A percentile compares a stretch with the other conserved stretches of the same genome.
These are phyloP conservation scores for Globisporangium spinosum DNA, from an alignment of 352 stramenopile species.

Conservation along the genomic window DNA sequence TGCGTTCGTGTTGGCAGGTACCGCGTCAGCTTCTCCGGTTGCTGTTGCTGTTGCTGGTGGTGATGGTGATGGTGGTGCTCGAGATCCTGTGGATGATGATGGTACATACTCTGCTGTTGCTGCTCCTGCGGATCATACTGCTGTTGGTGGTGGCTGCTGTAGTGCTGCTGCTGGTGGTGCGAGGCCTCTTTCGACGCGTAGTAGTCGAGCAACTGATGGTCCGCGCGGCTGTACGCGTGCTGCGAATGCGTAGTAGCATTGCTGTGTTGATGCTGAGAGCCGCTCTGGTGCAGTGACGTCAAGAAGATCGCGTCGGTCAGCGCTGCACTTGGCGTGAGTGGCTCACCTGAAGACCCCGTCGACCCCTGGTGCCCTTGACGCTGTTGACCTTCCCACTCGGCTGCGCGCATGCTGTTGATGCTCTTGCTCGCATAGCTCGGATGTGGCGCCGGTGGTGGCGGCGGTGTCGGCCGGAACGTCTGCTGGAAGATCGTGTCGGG, in stretches of 20 bases:
- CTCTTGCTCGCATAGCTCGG: conserved; percentile 22
- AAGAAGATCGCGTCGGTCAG: conserved; percentile 45
- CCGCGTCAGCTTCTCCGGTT: conserved; percentile 32
- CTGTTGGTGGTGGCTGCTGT: neutral
- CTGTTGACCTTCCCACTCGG: conserved; percentile 5
- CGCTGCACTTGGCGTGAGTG: conserved; percentile 15
- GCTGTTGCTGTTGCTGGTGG: conserved; percentile 3
- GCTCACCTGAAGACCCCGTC: conserved; percentile 14
- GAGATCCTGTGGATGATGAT: neutral
- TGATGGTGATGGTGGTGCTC: neutral
- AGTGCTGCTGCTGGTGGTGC: conserved; percentile 5
- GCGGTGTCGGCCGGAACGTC: conserved; percentile 18
- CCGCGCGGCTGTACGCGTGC: conserved; percentile 8
- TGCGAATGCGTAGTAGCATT: neutral
- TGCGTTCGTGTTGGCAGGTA: conserved; percentile 24
- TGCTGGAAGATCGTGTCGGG: conserved; percentile 48
- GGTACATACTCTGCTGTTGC: conserved; percentile 1
- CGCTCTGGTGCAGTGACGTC: conserved; percentile 39
- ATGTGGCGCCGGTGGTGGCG: conserved; percentile 10
- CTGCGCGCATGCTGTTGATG: conserved; percentile 4
- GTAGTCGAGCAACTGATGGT: conserved; percentile 11
- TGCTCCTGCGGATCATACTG: conserved; percentile 5
- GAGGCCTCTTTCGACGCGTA: conserved; percentile 4
- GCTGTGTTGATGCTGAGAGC: neutral
- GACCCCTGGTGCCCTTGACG: conserved; percentile 4